Base-by-base conservation (phyloP, 2,329 filamentous ascomycete species). In the Alternaria infectoria region DNA sequence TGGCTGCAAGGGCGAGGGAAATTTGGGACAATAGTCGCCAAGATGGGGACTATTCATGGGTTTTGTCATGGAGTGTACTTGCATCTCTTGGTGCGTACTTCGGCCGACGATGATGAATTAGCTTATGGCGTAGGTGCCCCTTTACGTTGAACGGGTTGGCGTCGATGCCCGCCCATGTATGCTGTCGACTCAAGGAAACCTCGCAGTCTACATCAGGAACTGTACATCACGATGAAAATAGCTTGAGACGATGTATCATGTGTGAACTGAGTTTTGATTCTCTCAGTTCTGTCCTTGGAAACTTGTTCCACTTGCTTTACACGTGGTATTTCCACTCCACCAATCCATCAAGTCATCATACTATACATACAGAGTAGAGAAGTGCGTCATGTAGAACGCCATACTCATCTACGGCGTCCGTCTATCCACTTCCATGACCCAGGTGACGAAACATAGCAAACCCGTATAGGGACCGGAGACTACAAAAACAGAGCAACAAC, bases 331-430 rank as follows among this genome's bases (percentile, higher is more conserved):
- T 50, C 28, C 36, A 45, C 43, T 52, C 54, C 50, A 52, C 52
- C 57, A 21, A 52, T 65, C 56, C 43, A 62, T 57, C 57, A 49
- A 62, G 32, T 54, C 60, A 52, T 59, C 49, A 59, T 62, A 62
- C 49, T 54, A 73, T 71, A 71, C 69, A 68, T 73, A 72, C 70
- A 74, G 70, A 74, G 71, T 69, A 66, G 70, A 65, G 68, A 71
- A 73, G 66, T 63, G 65, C 65, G 62, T 71, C 67, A 70, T 65
- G 59, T 59, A 62, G 36, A 66, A 62, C 64, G 66, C 64, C 59
- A 36, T 55, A 26, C 50, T 40, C 55, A 40, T 54, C 56, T 56
- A 36, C 56, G 64, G 58, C 58, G 64, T 62, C 61, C 59, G 59
- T 68, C 60, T 64, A 66, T 62, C 57, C 66, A 64, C 65, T 69